Evolutionary conservation across 495 filamentous ascomycete species (phyloP), one percentile per base, ranked within the genome.

Genomic region (Podospora bellae-mahoneyi): DNA sequence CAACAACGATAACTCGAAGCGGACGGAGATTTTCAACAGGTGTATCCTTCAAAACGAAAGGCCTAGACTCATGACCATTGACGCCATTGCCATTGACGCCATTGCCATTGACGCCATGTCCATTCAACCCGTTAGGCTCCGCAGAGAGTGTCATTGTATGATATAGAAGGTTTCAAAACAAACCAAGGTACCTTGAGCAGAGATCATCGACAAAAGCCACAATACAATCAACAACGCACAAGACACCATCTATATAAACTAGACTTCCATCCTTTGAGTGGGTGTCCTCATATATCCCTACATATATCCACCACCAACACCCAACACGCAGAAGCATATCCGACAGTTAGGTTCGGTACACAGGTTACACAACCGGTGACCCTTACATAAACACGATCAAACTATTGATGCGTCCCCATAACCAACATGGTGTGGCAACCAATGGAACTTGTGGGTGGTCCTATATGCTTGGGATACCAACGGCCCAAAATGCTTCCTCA

Each of bases 1-100:
- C 83, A 55, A 85, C 77, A 1, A 83, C 77, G 9, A 82, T 70
- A 19, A 84, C 83, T 64, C 79, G 81, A 26, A 85, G 68, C 5
- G 79, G 81, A 26, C 82, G 72, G 1, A 78, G 68, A 55, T 81
- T 79, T 66, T 85, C 83, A n/a, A 85, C 66, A 15, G 78, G 75
- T 4, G 66, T 72, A 27, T 81, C 74, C 62, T 82, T 83, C 57
- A 83, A 68, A 4, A 71, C 69, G 39, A 82, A 79, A 48, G 39
- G 7, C 9, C 39, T 48, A 16, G 5, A 2, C 0, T 27, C 39
- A 2, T 66, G 44, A 18, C 23, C 28, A 19, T 57, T 57, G 54
- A 57, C 5, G 54, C 5, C 28, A 3, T 18, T 61, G 10, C 44
- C 19, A 23, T 54, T 10, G 66, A 10, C 7, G 28, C 32, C 30